These are phyloP conservation scores for Mycocentrospora acerina DNA, from an alignment of 2,329 filamentous ascomycete species.

Conservation along the genomic window DNA sequence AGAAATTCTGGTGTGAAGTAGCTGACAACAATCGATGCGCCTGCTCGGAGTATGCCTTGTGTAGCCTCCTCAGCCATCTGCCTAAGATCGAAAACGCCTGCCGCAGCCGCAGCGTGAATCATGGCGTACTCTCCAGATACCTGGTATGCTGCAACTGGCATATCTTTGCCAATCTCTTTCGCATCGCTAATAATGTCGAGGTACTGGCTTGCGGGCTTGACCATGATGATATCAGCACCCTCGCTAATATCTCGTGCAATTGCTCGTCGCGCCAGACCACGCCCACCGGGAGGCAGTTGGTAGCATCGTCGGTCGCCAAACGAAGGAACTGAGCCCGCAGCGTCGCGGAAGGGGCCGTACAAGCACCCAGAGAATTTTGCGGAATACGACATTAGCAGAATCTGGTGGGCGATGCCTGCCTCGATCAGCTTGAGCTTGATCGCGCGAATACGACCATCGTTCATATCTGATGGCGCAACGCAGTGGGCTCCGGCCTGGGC, in stretches of 20 bases:
- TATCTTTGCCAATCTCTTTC: slow-evolving; percentile 87
- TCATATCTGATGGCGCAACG: slow-evolving; percentile 98
- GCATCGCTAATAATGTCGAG: slow-evolving; percentile 97
- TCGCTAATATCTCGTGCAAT: slow-evolving; percentile 88
- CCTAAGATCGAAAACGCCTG: slow-evolving; percentile 93
- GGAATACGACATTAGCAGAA: slow-evolving; percentile 94
- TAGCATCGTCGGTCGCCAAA: slow-evolving; percentile 97
- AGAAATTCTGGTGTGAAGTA: slow-evolving; percentile 87
- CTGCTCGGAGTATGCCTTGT: slow-evolving; percentile 88
- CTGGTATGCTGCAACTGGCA: slow-evolving; percentile 94
- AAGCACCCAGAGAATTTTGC: slow-evolving; percentile 97
- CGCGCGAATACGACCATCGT: slow-evolving; percentile 92
- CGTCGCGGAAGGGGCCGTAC: slow-evolving; percentile 96
- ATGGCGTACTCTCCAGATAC: slow-evolving; percentile 97
- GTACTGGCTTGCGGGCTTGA: slow-evolving; percentile 95
- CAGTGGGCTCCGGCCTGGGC: slow-evolving; percentile 95
- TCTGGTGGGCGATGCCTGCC: slow-evolving; percentile 85
- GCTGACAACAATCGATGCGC: slow-evolving; percentile 87
- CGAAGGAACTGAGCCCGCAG: slow-evolving; percentile 83
- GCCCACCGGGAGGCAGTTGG: slow-evolving; percentile 88
- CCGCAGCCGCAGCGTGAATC: slow-evolving; percentile 94
- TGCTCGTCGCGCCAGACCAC: slow-evolving; percentile 86
- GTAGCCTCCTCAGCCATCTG: slow-evolving; percentile 93
- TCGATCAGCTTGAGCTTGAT: slow-evolving; percentile 99
- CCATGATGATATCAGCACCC: slow-evolving; percentile 98